These are phyloP conservation scores for Takashimella tepidaria DNA, from an alignment of 1,284 basidiomycete genomes.

Conservation along the genomic window DNA sequence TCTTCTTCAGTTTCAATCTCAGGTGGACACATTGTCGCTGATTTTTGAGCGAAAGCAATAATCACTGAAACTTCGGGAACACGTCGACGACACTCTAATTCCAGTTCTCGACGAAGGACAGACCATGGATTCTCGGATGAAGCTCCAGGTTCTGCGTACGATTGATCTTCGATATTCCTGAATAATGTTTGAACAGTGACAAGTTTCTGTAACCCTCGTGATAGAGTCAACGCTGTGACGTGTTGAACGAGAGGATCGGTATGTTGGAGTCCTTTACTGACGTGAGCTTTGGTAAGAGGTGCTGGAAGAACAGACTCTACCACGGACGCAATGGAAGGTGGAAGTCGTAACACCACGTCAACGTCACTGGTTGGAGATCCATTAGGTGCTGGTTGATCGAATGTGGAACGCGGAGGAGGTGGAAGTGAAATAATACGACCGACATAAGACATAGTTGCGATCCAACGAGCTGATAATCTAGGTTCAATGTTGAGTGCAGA, in stretches of 20 bases:
- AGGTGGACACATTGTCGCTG: slow-evolving; percentile 39
- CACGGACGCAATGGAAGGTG: slow-evolving; percentile 59
- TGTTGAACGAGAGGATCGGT: slow-evolving; percentile 73
- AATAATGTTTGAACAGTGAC: slow-evolving; percentile 56
- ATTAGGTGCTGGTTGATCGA: slow-evolving; percentile 46
- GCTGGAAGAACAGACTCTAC: slow-evolving; percentile 73
- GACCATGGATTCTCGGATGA: slow-evolving; percentile 63
- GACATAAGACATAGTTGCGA: slow-evolving; percentile 77
- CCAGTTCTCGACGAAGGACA: slow-evolving; percentile 59
- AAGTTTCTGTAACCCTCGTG: slow-evolving; percentile 67
- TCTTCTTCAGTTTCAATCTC: slow-evolving; percentile 42
- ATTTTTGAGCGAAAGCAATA: slow-evolving; percentile 65
- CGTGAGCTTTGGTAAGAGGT: slow-evolving; percentile 60
- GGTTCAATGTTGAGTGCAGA: slow-evolving; percentile 76
- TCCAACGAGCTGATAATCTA: slow-evolving; percentile 79
- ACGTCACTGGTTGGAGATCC: slow-evolving; percentile 13
- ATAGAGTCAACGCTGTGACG: slow-evolving; percentile 67
- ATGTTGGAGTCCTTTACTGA: slow-evolving; percentile 73
- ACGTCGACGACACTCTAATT: slow-evolving; percentile 66
- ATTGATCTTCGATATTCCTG: slow-evolving; percentile 48
- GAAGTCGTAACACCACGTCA: slow-evolving; percentile 34
- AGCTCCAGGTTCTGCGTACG: slow-evolving; percentile 51
- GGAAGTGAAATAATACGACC: slow-evolving; percentile 70
- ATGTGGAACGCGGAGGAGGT: slow-evolving; percentile 58
- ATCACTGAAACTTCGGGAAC: slow-evolving; percentile 80